Base-by-base conservation (phyloP, 1,284 basidiomycete species). In the Sparassis latifolia region DNA sequence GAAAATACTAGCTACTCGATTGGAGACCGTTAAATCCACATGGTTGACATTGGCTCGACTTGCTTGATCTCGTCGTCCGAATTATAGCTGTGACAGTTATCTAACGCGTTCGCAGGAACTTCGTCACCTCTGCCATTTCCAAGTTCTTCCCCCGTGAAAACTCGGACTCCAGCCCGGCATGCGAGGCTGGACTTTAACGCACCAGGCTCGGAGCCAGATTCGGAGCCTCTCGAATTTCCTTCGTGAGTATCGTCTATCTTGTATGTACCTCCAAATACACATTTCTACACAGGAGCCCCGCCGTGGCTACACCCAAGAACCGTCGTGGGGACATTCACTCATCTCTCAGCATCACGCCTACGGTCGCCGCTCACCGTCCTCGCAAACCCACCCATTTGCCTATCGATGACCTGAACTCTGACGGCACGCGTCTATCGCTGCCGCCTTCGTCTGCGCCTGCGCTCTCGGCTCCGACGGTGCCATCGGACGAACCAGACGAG, bases 261-360 rank as follows among this genome's bases (percentile, higher is more conserved):
- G 45, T 45, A 40, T 28, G 35, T 32, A 3, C 29, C 12, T 30
- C 33, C 7, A 33, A 52, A 33, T 45, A 29, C 45, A 28, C 31
- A 48, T 32, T 7, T 47, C 37, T 35, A 20, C 20, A 28, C 46
- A 67, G 63, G 53, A 63, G 60, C 45, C 70, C 75, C 9, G 67
- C 70, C 37, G 66, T 64, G 28, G 68, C 74, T 1, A 79, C 78
- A 2, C 82, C 86, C n/a, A 80, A 74, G 62, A 84, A 84, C 54
- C 76, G 83, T 33, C 79, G 90, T 47, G 90, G 90, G 2, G 90
- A 94, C 62, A 92, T 94, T 39, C 89, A 92, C 63, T 88, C 89
- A 2, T 84, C 85, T 4, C 69, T 84, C 41, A 79, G 79, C 6
- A 62, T 84, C 42, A 85, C 85, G 0, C 86, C 88, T 0, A 75